Conservation (phyloP, 768 basidiomycete genomes). For the Strobilomyces confusus region DNA sequence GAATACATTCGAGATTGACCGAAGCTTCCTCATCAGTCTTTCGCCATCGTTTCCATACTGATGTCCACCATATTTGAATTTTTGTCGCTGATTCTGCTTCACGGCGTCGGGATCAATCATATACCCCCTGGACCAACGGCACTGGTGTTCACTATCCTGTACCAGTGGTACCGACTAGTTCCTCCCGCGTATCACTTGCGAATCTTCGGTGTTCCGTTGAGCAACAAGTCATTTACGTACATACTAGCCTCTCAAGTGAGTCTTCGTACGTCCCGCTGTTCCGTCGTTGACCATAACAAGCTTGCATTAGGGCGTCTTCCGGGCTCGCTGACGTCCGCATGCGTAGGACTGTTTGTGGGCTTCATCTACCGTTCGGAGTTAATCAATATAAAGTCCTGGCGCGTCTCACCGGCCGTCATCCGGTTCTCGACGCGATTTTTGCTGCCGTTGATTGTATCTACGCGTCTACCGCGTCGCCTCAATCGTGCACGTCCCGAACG, state of each 20-base stretch:
- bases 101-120: slow-evolving; percentile 65
- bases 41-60: slow-evolving; percentile 61
- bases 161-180: slow-evolving; percentile 77
- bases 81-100: slow-evolving; percentile 56
- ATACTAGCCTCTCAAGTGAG: slow-evolving; percentile 68
- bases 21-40: slow-evolving; percentile 53
- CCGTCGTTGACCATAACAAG: slow-evolving; percentile 35
- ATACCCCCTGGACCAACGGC: slow-evolving; percentile 76
- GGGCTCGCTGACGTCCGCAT: slow-evolving; percentile 55
- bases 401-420: slow-evolving; percentile 60
- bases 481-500: slow-evolving; percentile 72
- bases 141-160: slow-evolving; percentile 73
- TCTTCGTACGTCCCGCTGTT: neutral
- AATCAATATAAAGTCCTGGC: slow-evolving; percentile 73
- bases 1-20: neutral
- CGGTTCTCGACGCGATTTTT: slow-evolving; percentile 55
- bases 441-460: slow-evolving; percentile 63
- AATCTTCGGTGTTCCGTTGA: slow-evolving; percentile 68
- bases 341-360: slow-evolving; percentile 66
- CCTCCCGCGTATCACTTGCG: slow-evolving; percentile 74
- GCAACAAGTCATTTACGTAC: slow-evolving; percentile 74
- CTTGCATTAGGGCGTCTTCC: slow-evolving; percentile 67
- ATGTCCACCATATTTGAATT: slow-evolving; percentile 70
- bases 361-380: slow-evolving; percentile 83
- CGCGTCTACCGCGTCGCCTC: slow-evolving; percentile 58